Conservation (phyloP, 805 yeast genomes). For the Candida manassasensis region DNA sequence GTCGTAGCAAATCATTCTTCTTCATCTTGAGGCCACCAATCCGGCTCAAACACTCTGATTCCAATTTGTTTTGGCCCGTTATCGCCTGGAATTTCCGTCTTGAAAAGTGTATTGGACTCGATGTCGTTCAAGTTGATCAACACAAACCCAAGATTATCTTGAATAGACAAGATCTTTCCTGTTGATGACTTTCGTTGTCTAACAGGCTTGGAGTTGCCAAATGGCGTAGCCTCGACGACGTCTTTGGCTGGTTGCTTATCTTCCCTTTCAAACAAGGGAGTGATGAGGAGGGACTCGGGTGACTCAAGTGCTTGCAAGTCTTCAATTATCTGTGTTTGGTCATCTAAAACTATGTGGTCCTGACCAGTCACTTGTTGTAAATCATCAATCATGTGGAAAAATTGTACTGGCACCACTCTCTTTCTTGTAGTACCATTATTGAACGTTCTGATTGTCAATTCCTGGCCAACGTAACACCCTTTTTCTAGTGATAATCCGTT, state of each 20-base stretch:
- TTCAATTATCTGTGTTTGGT: conserved; percentile 15
- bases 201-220: conserved; percentile 24
- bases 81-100: conserved; percentile 22
- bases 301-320: conserved; percentile 11
- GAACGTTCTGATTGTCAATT: conserved; percentile 81
- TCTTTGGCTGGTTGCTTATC: conserved; percentile 6
- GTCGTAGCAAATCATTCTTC: too few species aligned
- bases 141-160: conserved; percentile 64
- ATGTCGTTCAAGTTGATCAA: conserved; percentile 44
- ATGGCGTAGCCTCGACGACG: conserved; percentile 35
- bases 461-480: conserved; percentile 98
- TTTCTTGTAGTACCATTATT: conserved; percentile 82
- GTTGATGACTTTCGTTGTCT: conserved; percentile 40
- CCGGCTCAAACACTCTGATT: conserved; percentile 55
- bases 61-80: conserved; percentile 27
- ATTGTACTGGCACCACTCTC: conserved; percentile 64
- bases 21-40: conserved; percentile 63
- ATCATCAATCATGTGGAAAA: conserved; percentile 18
- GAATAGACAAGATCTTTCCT: conserved; percentile 56
- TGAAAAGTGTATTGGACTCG: conserved; percentile 38
- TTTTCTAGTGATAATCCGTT: conserved; percentile 82
- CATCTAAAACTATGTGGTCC: conserved; percentile 12
- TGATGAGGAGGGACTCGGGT: conserved; percentile 13
- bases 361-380: conserved; percentile 2
- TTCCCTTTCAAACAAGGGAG: conserved; percentile 18